phyloP scores from a whole-genome alignment of 345 rosid genomes.

The Excoecaria cochinchinensis region DNA sequence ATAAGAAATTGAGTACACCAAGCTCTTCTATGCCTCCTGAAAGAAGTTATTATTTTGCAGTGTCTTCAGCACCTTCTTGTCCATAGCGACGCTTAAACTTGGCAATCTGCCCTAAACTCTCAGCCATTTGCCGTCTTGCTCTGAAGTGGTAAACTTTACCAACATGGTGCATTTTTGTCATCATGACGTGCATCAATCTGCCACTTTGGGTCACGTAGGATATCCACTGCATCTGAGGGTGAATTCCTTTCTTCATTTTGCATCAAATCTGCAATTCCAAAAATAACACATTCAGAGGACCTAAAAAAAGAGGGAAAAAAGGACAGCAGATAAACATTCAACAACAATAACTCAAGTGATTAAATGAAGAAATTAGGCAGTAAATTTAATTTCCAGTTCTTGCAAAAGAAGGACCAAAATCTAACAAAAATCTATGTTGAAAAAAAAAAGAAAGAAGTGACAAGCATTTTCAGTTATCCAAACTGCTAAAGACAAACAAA shows the following conservation, averaged over 20 bases:
- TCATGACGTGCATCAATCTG: constrained; percentile 79
- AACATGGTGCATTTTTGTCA: constrained; percentile 79
- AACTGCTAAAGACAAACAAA: no score
- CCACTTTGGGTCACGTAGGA: constrained; percentile 91
- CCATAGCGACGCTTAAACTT: constrained; percentile 80
- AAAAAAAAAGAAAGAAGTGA: no score
- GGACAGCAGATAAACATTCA: no score
- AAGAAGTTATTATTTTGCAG: constrained; percentile 21
- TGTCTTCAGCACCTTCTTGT: constrained; percentile 45
- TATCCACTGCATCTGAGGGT: constrained; percentile 97
- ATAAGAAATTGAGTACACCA: not conserved
- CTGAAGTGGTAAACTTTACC: constrained; percentile 88
- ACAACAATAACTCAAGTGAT: no score
- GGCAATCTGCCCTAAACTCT: constrained; percentile 78
- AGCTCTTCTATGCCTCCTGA: not conserved
- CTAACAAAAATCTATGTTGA: no score
- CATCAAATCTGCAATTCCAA: constrained; percentile 7
- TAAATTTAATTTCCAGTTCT: no score
- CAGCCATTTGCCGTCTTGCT: constrained; percentile 86
- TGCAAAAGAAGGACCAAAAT: no score
- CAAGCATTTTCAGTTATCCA: no score
- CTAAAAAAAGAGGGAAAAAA: not conserved
- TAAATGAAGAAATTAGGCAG: no score
- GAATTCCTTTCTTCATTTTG: constrained; percentile 86
- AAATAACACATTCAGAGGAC: not conserved